A percentile compares a stretch with the other conserved stretches of the same genome.
phyloP scores from a whole-genome alignment of 2,329 filamentous ascomycete genomes.

The Arthrinium phaeospermum region DNA sequence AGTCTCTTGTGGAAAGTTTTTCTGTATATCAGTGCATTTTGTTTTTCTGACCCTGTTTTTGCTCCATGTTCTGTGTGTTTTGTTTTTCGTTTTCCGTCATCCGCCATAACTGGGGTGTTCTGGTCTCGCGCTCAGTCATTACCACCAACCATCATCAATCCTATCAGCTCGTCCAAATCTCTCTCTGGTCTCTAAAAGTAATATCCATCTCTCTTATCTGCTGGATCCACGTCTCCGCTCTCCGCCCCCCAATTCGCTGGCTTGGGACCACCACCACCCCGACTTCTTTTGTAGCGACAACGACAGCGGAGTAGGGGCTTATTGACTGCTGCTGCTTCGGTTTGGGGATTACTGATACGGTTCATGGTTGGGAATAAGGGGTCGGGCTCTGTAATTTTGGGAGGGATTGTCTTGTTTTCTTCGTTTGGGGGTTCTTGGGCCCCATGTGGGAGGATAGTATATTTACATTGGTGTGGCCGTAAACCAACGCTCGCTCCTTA shows the following conservation, averaged over 20 bases:
- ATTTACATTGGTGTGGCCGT: no score
- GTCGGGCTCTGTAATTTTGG: background rate
- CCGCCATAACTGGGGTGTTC: conserved; percentile 3
- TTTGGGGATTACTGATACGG: background rate
- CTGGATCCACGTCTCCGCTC: background rate
- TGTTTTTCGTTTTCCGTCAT: background rate
- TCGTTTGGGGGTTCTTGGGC: background rate
- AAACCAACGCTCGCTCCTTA: no score
- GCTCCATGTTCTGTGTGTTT: background rate
- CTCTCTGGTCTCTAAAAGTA: background rate
- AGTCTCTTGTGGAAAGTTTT: conserved; percentile 11
- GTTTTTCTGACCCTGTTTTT: background rate
- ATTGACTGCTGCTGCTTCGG: background rate
- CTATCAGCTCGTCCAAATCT: background rate
- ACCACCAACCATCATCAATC: background rate
- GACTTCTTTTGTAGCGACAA: background rate
- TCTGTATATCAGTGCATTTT: conserved; percentile 18
- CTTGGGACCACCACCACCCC: background rate
- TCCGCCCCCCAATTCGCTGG: background rate
- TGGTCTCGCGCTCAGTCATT: conserved; percentile 14
- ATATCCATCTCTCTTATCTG: background rate
- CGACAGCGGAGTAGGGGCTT: background rate
- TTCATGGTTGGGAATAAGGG: background rate
- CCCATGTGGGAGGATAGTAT: background rate
- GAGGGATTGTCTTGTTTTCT: background rate